Base-by-base conservation (phyloP, 2,329 filamentous ascomycete species). In the Leptographium galeiforme region DNA sequence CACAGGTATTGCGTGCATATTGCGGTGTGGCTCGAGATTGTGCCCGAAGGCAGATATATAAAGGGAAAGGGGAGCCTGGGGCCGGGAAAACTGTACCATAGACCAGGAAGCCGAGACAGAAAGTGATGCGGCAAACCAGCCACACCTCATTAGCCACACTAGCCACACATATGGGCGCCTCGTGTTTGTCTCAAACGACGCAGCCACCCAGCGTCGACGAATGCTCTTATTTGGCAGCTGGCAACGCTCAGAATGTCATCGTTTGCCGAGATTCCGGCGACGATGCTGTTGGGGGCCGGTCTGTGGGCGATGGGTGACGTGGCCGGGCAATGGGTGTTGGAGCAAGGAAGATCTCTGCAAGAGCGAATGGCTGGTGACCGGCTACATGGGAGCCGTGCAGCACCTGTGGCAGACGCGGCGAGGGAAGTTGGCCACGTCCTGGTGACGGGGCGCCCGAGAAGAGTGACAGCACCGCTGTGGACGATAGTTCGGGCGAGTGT, bases 401-500 rank as follows among this genome's bases (percentile, higher is more conserved):
- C 16, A 32, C 18, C 16, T 13, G 4, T 48, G 25, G 7, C 16
- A 8, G 46, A 6, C 14, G 46, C 32, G 7, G 30, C 46, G 33
- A 8, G 1, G 6, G 10, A 19, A 30, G 51, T 52, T 33, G 41
- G 18, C 12, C 41, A 4, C 2, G 41, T 18, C 11, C 12, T 53
- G 2, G 32, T 51, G 14, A 25, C 5, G 25, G 25, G 25, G 25
- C 25, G 25, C 25, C 25, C 25, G 5, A 25, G 25, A 25, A 25
- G 25, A 25, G 25, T 25, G 25, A 25, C 25, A 5, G 16, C 33
- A 7, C 12, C 41, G 30, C 33, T 52, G 30, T 62, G 58, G 57
- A 48, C 53, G 0, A 19, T 51, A 2, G n/a, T 59, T 32, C 58
- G 57, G 25, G 18, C 54, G 13, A 53, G 58, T 19, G 47, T 65